Base-by-base conservation (phyloP, 176 grass and related monocot genomes). In the Bonia amplexicaulis region DNA sequence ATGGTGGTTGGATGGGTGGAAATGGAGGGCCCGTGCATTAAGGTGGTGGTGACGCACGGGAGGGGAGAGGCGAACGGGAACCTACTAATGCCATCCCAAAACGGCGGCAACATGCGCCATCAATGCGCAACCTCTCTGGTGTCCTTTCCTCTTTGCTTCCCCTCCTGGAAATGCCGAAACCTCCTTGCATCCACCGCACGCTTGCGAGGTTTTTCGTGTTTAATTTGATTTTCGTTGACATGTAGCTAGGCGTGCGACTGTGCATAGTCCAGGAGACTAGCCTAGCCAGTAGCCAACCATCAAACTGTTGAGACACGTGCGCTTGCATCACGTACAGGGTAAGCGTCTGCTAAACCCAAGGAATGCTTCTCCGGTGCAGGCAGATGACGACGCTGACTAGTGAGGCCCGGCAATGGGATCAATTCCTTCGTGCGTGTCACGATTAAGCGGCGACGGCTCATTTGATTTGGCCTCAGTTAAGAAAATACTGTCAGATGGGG, bases 11-110 rank as follows among this genome's bases (percentile, higher is more conserved):
- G 78, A 20, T 67, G 71, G 85, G 22, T 73, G 77, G 40, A 16
- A 74, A 62, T 66, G 58, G 73, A 73, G 78, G 52, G 45, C 48
- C 73, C 88, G 88, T 90, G 88, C 66, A 29, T 27, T 52, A 73
- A 66, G 57, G 83, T 4, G 82, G 82, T 33, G 77, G 82, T 42
- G 41, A 55, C 42, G 57, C 62, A 78, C 86, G 86, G 80, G 65
- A 83, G 29, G 66, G 86, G 14, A 8, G 52, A 3, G 9, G 7
- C 13, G 9, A 8, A 48, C 12, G 45, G 44, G 66, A 26, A 33
- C 46, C 5, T 16, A 33, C 25, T 37, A 41, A 35, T 76, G 83
- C 65, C 78, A 35, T 76, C 72, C 65, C 78, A 75, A 58, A 68
- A 6, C 25, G 22, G 69, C 23, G 69, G 76, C 55, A 5, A 70